These are phyloP conservation scores for Davidsoniella australis DNA, from an alignment of 2,329 filamentous ascomycete genomes.

Conservation along the genomic window DNA sequence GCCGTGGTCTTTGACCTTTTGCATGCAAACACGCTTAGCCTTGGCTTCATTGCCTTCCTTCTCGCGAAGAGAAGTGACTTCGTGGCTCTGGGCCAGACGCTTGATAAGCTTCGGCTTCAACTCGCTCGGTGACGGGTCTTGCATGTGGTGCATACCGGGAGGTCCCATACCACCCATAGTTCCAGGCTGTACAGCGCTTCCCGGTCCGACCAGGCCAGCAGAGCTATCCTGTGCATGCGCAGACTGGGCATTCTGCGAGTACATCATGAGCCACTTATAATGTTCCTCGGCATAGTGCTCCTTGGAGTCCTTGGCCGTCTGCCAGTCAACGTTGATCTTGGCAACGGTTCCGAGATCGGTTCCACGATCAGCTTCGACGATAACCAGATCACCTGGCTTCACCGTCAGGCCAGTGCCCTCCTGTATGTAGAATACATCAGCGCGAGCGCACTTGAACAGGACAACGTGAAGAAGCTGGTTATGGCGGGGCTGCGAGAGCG, in stretches of 20 bases:
- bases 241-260: constrained; percentile 60
- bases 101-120: constrained; percentile 96
- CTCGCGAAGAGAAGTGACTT: constrained; percentile 74
- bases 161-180: constrained; percentile 66
- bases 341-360: constrained; percentile 90
- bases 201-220: constrained; percentile 29
- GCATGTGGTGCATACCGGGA: constrained; percentile 53
- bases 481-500: constrained; percentile 41
- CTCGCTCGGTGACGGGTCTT: constrained; percentile 54
- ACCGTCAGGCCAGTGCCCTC: constrained; percentile 86
- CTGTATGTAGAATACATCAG: constrained; percentile 93
- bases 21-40: constrained; percentile 88
- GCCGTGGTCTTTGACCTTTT: constrained; percentile 87
- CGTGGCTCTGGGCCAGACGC: constrained; percentile 76
- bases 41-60: constrained; percentile 98
- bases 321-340: constrained; percentile 72
- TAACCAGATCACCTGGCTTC: constrained; percentile 83
- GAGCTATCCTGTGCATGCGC: constrained; percentile 37
- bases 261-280: constrained; percentile 98
- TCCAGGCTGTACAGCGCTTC: constrained; percentile 20
- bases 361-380: constrained; percentile 91
- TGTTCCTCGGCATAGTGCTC: constrained; percentile 88
- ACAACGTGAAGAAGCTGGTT: constrained; percentile 73
- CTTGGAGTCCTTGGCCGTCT: constrained; percentile 73
- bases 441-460: constrained; percentile 87